Conservation (phyloP, 371 early-diverging fungal species). For the Mucor saturninus region DNA sequence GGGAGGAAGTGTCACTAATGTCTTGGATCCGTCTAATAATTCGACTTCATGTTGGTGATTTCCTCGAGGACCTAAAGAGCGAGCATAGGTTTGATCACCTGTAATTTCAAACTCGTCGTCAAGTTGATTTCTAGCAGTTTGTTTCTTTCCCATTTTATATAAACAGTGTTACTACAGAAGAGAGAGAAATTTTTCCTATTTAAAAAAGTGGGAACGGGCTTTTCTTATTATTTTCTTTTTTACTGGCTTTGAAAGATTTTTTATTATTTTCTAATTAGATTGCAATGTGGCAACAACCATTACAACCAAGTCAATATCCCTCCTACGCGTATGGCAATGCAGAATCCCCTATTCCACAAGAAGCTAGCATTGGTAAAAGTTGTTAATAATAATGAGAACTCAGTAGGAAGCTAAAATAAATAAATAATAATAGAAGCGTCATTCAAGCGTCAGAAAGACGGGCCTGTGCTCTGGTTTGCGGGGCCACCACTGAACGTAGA, state of each 20-base stretch:
- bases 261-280: background rate
- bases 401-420: conserved; percentile 1
- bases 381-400: background rate
- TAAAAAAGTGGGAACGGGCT: too few species aligned
- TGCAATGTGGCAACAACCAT: conserved; percentile 2
- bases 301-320: conserved; percentile 4
- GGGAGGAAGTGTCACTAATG: conserved; percentile 76
- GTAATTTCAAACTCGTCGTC: conserved; percentile 35
- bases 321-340: conserved; percentile 9
- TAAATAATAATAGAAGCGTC: conserved; percentile 15
- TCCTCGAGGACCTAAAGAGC: conserved; percentile 72
- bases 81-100: conserved; percentile 59
- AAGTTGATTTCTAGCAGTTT: conserved; percentile 35
- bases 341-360: background rate
- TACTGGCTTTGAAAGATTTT: background rate
- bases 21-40: conserved; percentile 54
- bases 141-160: conserved; percentile 46
- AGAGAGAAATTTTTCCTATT: conserved; percentile 7
- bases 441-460: conserved; percentile 37
- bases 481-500: conserved; percentile 42
- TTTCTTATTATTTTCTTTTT: background rate
- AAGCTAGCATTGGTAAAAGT: background rate
- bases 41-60: conserved; percentile 79
- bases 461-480: conserved; percentile 49
- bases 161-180: background rate